phyloP scores from a whole-genome alignment of 495 filamentous ascomycete genomes.

The Aspergillus cavernicola region DNA sequence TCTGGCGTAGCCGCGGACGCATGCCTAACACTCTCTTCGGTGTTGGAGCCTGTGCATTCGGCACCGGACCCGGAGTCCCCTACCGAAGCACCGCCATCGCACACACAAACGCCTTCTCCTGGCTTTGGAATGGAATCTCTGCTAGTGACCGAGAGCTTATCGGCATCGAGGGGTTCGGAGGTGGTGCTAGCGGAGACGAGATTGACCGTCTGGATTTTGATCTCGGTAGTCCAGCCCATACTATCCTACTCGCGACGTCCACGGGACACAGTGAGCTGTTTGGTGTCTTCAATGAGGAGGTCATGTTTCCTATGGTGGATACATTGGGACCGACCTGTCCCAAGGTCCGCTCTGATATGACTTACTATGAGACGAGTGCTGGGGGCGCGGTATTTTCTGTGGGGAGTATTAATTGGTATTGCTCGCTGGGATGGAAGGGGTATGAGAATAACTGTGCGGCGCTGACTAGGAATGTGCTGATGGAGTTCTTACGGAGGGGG shows the following conservation, averaged over 20 bases:
- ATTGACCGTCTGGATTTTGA: conserved; percentile 27
- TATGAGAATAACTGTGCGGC: background rate
- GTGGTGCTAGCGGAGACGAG: conserved; percentile 21
- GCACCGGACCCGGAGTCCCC: background rate
- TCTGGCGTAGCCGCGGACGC: background rate
- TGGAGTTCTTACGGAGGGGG: conserved; percentile 2
- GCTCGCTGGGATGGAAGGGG: background rate
- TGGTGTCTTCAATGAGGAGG: conserved; percentile 30
- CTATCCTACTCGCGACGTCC: conserved; percentile 26
- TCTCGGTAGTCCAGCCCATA: conserved; percentile 22
- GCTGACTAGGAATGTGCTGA: conserved; percentile 2
- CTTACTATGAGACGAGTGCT: background rate
- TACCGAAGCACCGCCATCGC: too few species aligned
- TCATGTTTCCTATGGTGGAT: conserved; percentile 26
- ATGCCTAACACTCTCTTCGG: background rate
- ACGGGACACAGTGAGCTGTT: conserved; percentile 24
- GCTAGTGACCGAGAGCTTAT: background rate
- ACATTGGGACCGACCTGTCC: conserved; percentile 13
- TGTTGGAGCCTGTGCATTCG: background rate
- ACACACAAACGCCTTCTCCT: background rate
- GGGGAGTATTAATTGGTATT: conserved; percentile 10
- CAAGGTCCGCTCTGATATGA: background rate
- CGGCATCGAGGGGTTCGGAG: background rate
- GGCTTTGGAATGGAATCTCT: background rate
- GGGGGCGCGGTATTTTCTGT: conserved; percentile 5